Evolutionary conservation across 2,329 filamentous ascomycete genomes (phyloP).

Genomic region (Botrytis paeoniae): DNA sequence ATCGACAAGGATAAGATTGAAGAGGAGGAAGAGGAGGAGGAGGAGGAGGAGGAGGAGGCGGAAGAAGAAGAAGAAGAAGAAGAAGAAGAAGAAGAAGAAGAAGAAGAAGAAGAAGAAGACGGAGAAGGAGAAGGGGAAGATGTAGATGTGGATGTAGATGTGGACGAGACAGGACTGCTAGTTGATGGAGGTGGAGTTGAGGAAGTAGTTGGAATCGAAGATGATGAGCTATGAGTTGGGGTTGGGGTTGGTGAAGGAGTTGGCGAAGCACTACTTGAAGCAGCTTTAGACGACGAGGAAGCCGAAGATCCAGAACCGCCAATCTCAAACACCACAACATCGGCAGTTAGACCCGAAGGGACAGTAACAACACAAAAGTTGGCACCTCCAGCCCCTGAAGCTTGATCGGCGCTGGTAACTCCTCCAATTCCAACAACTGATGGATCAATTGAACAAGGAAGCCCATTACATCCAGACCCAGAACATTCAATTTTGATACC

Average conservation of each 20-base stretch:
- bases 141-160: slow-evolving; percentile 26
- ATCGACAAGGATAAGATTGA: slow-evolving; percentile 20
- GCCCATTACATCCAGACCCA: slow-evolving; percentile 62
- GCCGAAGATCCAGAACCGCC: slow-evolving; percentile 29
- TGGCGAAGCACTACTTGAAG: slow-evolving; percentile 13
- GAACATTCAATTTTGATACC: slow-evolving; percentile 70
- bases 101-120: slow-evolving; percentile 19
- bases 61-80: slow-evolving; percentile 19
- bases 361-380: slow-evolving; percentile 77
- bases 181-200: slow-evolving; percentile 26
- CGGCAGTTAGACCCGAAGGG: slow-evolving; percentile 61
- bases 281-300: slow-evolving; percentile 21
- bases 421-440: slow-evolving; percentile 52
- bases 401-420: slow-evolving; percentile 53
- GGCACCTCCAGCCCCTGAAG: slow-evolving; percentile 63
- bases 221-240: slow-evolving; percentile 29
- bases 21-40: slow-evolving; percentile 7
- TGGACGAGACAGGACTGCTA: slow-evolving; percentile 17
- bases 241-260: slow-evolving; percentile 30
- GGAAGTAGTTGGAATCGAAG: slow-evolving; percentile 23
- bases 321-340: slow-evolving; percentile 60
- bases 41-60: background rate
- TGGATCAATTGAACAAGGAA: slow-evolving; percentile 72
- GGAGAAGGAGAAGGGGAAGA: slow-evolving; percentile 5
- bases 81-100: too few species aligned